These are phyloP conservation scores for Sugiyamaella japonica DNA, from an alignment of 1,139 yeast species.

Conservation along the genomic window DNA sequence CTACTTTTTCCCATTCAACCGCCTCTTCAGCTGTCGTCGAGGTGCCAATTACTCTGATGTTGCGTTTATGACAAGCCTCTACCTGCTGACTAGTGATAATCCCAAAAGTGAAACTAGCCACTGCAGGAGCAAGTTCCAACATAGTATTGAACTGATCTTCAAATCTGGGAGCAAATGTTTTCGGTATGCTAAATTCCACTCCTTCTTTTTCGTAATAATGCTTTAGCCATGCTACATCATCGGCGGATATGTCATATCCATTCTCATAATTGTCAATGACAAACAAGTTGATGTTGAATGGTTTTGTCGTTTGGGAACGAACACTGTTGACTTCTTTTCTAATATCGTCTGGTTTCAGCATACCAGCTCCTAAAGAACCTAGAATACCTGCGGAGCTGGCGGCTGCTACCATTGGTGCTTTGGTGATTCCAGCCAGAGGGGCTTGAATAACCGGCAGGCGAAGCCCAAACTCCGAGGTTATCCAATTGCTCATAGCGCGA, in stretches of 20 bases:
- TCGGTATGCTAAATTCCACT: slow-evolving; percentile 21
- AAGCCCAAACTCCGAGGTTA: slow-evolving; percentile 19
- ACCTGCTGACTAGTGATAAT: slow-evolving; percentile 40
- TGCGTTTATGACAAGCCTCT: slow-evolving; percentile 35
- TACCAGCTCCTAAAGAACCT: slow-evolving; percentile 50
- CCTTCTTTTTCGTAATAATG: slow-evolving; percentile 19
- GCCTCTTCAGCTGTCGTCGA: slow-evolving; percentile 50
- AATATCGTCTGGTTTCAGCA: slow-evolving; percentile 35
- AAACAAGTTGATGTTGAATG: slow-evolving; percentile 47
- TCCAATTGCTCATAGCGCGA: slow-evolving; percentile 6
- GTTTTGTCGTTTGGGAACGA: slow-evolving; percentile 25
- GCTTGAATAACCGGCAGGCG: slow-evolving; percentile 48
- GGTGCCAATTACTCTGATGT: slow-evolving; percentile 44
- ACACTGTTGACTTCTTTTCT: slow-evolving; percentile 23
- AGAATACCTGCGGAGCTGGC: slow-evolving; percentile 47
- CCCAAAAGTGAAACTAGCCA: slow-evolving; percentile 51
- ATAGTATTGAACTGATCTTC: slow-evolving; percentile 27
- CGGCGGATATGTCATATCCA: slow-evolving; percentile 19
- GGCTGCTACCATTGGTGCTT: slow-evolving; percentile 44
- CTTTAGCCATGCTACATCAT: slow-evolving; percentile 23
- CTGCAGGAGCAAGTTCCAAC: slow-evolving; percentile 35
- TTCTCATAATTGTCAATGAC: slow-evolving; percentile 19
- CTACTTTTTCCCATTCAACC: slow-evolving; percentile 32
- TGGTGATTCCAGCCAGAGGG: slow-evolving; percentile 53
- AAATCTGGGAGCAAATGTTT: slow-evolving; percentile 25